Percentiles rank a stretch among this genome's conserved stretches.
Conservation (phyloP, 768 basidiomycete genomes). For the Tricholoma matsutake region DNA sequence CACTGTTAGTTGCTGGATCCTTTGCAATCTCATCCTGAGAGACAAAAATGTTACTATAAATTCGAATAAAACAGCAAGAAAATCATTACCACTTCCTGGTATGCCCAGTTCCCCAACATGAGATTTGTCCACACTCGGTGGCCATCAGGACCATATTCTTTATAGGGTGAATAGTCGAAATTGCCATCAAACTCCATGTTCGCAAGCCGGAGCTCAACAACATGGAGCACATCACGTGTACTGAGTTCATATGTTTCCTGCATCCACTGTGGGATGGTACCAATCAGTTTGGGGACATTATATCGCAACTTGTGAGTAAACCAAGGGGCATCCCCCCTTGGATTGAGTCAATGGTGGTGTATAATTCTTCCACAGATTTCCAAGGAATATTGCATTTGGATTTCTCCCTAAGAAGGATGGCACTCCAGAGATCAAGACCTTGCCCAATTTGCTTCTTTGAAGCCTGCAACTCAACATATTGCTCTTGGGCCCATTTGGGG, state of each 20-base stretch:
- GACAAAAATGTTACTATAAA: neutral
- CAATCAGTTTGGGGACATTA: neutral
- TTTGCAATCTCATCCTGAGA: slow-evolving; percentile 21
- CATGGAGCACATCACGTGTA: neutral
- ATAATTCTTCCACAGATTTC: neutral
- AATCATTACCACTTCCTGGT: slow-evolving; percentile 32
- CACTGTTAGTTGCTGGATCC: slow-evolving; percentile 18
- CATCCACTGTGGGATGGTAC: neutral
- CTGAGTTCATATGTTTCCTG: neutral
- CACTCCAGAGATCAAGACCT: neutral
- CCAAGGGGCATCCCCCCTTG: neutral
- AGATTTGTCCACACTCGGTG: slow-evolving; percentile 27
- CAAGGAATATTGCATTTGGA: neutral
- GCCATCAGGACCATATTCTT: slow-evolving; percentile 10
- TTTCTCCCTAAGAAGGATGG: neutral
- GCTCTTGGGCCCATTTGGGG: neutral
- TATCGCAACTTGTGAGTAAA: neutral
- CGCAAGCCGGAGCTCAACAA: neutral
- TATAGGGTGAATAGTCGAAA: neutral
- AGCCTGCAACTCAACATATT: neutral
- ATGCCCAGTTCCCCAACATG: slow-evolving; percentile 40
- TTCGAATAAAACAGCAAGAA: slow-evolving; percentile 7
- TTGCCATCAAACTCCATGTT: neutral
- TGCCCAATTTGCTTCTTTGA: neutral
- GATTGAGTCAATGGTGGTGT: neutral